Percentiles rank a stretch among this genome's conserved stretches.
These are phyloP conservation scores for Zygosaccharomyces pseudobailii DNA, from an alignment of 1,139 yeast species.

Conservation along the genomic window DNA sequence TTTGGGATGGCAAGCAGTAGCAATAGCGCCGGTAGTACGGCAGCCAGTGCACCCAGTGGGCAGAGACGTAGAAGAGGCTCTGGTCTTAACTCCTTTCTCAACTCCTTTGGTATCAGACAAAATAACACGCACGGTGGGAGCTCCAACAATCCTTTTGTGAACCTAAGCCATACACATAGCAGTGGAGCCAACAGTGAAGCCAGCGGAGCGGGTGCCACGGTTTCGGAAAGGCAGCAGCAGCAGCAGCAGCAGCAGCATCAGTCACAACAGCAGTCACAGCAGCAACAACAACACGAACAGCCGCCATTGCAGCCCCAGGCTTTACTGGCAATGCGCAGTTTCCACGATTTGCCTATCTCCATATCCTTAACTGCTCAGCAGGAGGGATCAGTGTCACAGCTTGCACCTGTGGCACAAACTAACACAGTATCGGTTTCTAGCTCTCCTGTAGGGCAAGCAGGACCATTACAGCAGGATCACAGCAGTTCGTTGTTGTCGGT, in stretches of 20 bases:
- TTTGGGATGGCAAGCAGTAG: constrained; percentile 2
- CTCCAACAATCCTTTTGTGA: constrained; percentile 3
- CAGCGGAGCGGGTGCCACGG: not conserved
- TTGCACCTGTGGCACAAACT: constrained; percentile 6
- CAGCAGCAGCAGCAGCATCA: not conserved
- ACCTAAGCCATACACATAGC: constrained; percentile 1
- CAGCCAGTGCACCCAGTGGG: constrained; percentile 1
- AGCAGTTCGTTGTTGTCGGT: constrained; percentile 7
- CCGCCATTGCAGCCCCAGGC: constrained; percentile 10
- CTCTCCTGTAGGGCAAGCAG: constrained; percentile 5
- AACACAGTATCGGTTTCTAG: constrained; percentile 12
- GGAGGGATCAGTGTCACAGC: constrained; percentile 3
- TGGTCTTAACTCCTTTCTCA: constrained; percentile 24
- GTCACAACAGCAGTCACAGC: not conserved
- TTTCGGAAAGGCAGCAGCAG: constrained; percentile 1
- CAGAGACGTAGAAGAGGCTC: constrained; percentile 24
- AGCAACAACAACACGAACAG: not conserved
- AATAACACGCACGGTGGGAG: constrained; percentile 7
- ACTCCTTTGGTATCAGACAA: constrained; percentile 29
- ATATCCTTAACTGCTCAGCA: constrained; percentile 14
- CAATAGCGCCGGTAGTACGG: not conserved
- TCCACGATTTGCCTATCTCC: constrained; percentile 15
- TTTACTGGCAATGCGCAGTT: constrained; percentile 5
- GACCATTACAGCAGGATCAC: not conserved
- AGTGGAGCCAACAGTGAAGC: not conserved